Base-by-base conservation (phyloP, 805 yeast species). In the Myxozyma geophila region DNA sequence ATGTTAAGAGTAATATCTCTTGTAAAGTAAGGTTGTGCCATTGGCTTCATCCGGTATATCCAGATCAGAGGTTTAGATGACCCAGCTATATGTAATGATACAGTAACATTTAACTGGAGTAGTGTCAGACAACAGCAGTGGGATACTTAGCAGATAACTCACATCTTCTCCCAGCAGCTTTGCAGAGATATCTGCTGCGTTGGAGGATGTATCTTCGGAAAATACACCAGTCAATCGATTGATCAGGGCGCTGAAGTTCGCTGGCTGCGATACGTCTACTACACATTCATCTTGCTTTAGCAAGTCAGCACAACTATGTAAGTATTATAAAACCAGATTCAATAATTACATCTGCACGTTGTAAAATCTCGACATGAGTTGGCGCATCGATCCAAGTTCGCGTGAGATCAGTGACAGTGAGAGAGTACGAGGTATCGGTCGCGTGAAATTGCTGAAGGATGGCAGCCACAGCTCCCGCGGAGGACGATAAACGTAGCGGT, bases 351-450 rank as follows among this genome's bases (percentile, higher is more conserved):
- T 44, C 13, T 13, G 67, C 68, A 13, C 67, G 61, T 7, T 21
- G 23, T 7, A 46, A 23, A 7, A 66, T 59, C 9, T 55, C 59
- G 6, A 39, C 46, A 44, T 36, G 37, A 12, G 53, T 37, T 4
- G 52, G 58, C 19, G 39, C 8, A 40, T 66, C 69, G 39, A 47
- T 35, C 67, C 68, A 66, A 15, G 50, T n/a, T 13, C 36, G 48
- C 12, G 44, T 36, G 28, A 66, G 60, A 55, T 66, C 69, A 44
- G 69, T 63, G 19, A 66, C 63, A 8, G 23, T 43, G 7, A 64
- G 55, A 8, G 60, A 47, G 41, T 64, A 64, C 12, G 54, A 33
- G n/a, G 46, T 8, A 23, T 37, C 49, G 2, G 58, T 43, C n/a
- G 37, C 17, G 19, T 21, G 21, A 21, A 62, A 62, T n/a, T 46